These are phyloP conservation scores for Stemphylium lycopersici DNA, from an alignment of 2,329 filamentous ascomycete genomes.

Conservation along the genomic window DNA sequence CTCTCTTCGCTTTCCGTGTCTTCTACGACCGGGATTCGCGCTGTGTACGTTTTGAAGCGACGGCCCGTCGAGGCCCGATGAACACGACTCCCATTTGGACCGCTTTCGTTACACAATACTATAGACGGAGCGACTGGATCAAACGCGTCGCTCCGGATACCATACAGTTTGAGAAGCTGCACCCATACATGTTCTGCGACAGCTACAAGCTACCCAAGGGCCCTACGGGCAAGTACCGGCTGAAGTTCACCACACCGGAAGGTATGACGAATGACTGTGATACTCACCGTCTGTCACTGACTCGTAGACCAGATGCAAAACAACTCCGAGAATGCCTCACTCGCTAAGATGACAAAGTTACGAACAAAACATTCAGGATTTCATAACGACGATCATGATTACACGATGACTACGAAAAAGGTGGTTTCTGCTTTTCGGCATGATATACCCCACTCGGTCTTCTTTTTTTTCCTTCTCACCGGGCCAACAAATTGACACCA, in stretches of 20 bases:
- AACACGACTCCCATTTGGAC: conserved; percentile 66
- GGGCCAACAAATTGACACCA: conserved; percentile 16
- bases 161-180: conserved; percentile 58
- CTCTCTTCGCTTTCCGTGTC: conserved; percentile 61
- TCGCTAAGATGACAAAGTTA: conserved; percentile 11
- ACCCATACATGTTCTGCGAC: conserved; percentile 60
- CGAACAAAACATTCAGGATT: conserved; percentile 29
- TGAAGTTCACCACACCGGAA: conserved; percentile 42
- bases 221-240: conserved; percentile 37
- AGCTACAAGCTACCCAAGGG: conserved; percentile 53
- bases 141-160: conserved; percentile 50
- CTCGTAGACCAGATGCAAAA: conserved; percentile 30
- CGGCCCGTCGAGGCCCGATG: conserved; percentile 59
- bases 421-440: conserved; percentile 36
- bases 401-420: conserved; percentile 31
- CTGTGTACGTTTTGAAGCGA: conserved; percentile 63
- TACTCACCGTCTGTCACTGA: background rate
- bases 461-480: conserved; percentile 2
- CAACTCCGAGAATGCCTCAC: conserved; percentile 40
- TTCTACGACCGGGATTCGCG: conserved; percentile 59
- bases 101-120: conserved; percentile 50
- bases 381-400: conserved; percentile 11
- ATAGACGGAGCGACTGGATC: conserved; percentile 57
- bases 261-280: conserved; percentile 24
- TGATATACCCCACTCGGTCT: conserved; percentile 43